Conservation (phyloP, 768 basidiomycete species). For the Albatrellus ellisii region DNA sequence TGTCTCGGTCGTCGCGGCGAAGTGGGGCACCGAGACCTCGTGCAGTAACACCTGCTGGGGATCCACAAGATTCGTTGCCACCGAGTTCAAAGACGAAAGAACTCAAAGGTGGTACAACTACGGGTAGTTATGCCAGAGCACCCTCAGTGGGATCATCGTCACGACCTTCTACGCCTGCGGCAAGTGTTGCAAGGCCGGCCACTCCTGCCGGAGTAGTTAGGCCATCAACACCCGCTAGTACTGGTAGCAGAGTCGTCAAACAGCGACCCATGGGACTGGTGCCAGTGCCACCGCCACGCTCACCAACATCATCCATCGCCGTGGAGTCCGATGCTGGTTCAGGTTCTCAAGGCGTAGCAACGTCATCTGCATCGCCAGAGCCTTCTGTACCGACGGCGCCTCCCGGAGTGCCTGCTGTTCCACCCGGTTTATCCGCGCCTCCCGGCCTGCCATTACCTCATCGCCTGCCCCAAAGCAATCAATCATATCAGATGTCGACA, state of each 20-base stretch:
- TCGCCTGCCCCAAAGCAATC: conserved; percentile 27
- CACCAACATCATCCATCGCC: conserved; percentile 16
- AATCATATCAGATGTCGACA: conserved; percentile 74
- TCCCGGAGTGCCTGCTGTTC: conserved; percentile 37
- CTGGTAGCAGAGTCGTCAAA: conserved; percentile 2
- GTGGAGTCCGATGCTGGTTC: conserved; percentile 17
- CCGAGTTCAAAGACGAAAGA: conserved; percentile 21
- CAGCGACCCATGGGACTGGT: conserved; percentile 8
- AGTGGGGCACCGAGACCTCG: conserved; percentile 22
- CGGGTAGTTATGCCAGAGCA: conserved; percentile 19
- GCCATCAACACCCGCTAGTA: neutral
- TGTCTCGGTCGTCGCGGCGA: conserved; percentile 14
- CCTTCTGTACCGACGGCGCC: conserved; percentile 34
- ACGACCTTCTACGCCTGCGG: conserved; percentile 44
- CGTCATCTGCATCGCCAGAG: conserved; percentile 20
- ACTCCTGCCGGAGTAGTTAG: conserved; percentile 9
- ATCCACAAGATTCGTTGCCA: conserved; percentile 7
- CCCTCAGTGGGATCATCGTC: conserved; percentile 38
- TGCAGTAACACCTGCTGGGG: conserved; percentile 25
- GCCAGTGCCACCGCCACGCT: conserved; percentile 12
- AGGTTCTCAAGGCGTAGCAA: conserved; percentile 13
- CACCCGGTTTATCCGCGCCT: conserved; percentile 52
- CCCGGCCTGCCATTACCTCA: conserved; percentile 31
- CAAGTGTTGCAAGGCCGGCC: neutral
- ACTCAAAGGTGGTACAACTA: conserved; percentile 24